These are phyloP conservation scores for Lachnellula subtilissima DNA, from an alignment of 2,329 filamentous ascomycete species.

Conservation along the genomic window DNA sequence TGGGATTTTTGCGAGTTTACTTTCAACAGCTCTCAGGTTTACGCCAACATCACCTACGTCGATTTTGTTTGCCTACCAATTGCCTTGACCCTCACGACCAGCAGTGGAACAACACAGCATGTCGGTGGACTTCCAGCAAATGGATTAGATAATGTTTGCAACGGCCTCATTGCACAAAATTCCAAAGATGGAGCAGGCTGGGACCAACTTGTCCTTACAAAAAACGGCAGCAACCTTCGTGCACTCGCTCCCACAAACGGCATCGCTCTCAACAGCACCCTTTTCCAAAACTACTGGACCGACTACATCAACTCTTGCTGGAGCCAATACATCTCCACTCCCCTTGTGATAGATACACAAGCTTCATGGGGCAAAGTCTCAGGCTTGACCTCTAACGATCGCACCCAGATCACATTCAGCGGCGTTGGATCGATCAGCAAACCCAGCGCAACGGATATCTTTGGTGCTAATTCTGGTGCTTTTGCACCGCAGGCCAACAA, in stretches of 20 bases:
- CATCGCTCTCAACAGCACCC: slow-evolving; percentile 34
- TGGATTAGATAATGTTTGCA: slow-evolving; percentile 52
- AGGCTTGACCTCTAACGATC: slow-evolving; percentile 33
- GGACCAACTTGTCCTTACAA: slow-evolving; percentile 45
- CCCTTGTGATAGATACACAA: slow-evolving; percentile 61
- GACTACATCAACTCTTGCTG: slow-evolving; percentile 43
- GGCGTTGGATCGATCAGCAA: slow-evolving; percentile 45
- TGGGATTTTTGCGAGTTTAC: slow-evolving; percentile 70
- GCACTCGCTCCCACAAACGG: slow-evolving; percentile 38
- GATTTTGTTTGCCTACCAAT: slow-evolving; percentile 67
- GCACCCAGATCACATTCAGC: slow-evolving; percentile 35
- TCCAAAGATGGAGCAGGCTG: slow-evolving; percentile 52
- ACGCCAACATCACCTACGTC: slow-evolving; percentile 66
- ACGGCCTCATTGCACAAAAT: slow-evolving; percentile 50
- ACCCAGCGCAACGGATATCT: slow-evolving; percentile 58
- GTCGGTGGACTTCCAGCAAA: slow-evolving; percentile 52
- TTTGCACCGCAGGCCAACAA: slow-evolving; percentile 39
- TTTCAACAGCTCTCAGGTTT: slow-evolving; percentile 56
- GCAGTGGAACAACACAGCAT: slow-evolving; percentile 38
- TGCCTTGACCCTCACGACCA: slow-evolving; percentile 44
- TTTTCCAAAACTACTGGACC: slow-evolving; percentile 40
- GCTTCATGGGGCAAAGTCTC: slow-evolving; percentile 49
- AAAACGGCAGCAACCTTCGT: slow-evolving; percentile 33
- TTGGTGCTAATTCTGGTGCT: slow-evolving; percentile 58
- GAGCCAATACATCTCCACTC: slow-evolving; percentile 34